phyloP scores from a whole-genome alignment of 2,329 filamentous ascomycete genomes.

The Penicillium concentricum region DNA sequence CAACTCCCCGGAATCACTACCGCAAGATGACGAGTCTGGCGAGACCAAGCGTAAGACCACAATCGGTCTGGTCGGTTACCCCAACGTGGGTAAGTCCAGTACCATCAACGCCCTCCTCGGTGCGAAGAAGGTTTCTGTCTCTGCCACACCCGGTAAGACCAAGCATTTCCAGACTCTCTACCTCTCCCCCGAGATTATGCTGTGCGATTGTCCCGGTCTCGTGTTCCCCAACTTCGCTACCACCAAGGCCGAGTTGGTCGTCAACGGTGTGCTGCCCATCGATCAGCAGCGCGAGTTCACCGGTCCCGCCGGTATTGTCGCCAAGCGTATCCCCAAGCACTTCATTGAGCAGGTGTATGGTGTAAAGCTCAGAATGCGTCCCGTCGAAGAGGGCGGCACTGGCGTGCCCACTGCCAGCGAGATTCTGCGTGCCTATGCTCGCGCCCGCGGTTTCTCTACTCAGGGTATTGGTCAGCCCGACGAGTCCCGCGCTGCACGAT shows the following conservation, averaged over 20 bases:
- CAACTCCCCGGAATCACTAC: conserved; percentile 61
- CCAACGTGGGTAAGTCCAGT: conserved; percentile 98
- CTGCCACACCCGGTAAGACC: conserved; percentile 94
- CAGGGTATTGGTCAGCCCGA: conserved; percentile 88
- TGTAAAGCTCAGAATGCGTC: conserved; percentile 78
- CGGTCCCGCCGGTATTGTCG: conserved; percentile 79
- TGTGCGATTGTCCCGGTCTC: conserved; percentile 97
- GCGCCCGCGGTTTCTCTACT: conserved; percentile 85
- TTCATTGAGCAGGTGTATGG: conserved; percentile 95
- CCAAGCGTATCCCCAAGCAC: conserved; percentile 77
- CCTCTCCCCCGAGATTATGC: conserved; percentile 80
- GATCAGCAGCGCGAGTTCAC: conserved; percentile 93
- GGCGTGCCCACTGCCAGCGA: conserved; percentile 83
- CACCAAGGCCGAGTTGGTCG: conserved; percentile 94
- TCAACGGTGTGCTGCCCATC: conserved; percentile 91
- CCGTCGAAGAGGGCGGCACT: conserved; percentile 87
- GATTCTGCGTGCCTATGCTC: conserved; percentile 79
- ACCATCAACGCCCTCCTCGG: conserved; percentile 99
- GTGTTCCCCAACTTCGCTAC: conserved; percentile 98
- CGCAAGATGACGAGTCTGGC: conserved; percentile 46
- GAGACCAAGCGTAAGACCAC: conserved; percentile 65
- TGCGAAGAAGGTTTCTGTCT: conserved; percentile 97
- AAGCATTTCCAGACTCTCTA: conserved; percentile 99
- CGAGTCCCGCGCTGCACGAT: conserved; percentile 84
- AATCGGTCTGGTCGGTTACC: conserved; percentile 94